Evolutionary conservation across 2,329 filamentous ascomycete species (phyloP).

Genomic region (Ophidiomyces ophidiicola): DNA sequence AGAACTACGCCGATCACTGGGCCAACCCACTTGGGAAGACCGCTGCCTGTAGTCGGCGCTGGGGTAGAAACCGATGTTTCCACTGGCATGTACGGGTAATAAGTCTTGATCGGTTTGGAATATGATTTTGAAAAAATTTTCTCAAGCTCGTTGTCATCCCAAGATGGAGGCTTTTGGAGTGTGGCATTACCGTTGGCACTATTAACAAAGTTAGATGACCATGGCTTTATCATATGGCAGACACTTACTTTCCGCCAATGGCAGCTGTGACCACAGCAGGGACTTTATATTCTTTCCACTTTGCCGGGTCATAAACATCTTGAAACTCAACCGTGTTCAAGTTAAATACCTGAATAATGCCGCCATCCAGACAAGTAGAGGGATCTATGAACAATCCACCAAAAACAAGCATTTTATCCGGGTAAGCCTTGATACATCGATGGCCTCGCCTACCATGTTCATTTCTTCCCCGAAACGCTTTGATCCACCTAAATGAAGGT

Average conservation of each 20-base stretch:
- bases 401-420: constrained; percentile 36
- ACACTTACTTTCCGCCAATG: constrained; percentile 29
- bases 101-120: constrained; percentile 42
- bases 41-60: constrained; percentile 20
- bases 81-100: constrained; percentile 45
- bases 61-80: constrained; percentile 11
- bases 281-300: constrained; percentile 25
- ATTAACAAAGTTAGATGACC: constrained; percentile 9
- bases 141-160: constrained; percentile 39
- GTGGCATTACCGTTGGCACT: constrained; percentile 27
- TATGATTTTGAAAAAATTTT: constrained; percentile 47
- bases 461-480: constrained; percentile 17
- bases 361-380: constrained; percentile 37
- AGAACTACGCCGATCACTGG: constrained; percentile 52
- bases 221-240: neutral
- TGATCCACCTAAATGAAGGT: constrained; percentile 27
- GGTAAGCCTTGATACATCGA: constrained; percentile 33
- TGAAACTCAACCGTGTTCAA: constrained; percentile 26
- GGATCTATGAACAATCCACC: constrained; percentile 20
- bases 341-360: constrained; percentile 42
- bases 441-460: constrained; percentile 22
- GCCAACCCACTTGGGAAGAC: constrained; percentile 46
- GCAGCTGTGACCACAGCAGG: constrained; percentile 20
- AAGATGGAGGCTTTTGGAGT: constrained; percentile 24
- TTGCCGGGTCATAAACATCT: constrained; percentile 21